Conservation (phyloP, 352 stramenopile species). For the Pythium dissotocum region DNA sequence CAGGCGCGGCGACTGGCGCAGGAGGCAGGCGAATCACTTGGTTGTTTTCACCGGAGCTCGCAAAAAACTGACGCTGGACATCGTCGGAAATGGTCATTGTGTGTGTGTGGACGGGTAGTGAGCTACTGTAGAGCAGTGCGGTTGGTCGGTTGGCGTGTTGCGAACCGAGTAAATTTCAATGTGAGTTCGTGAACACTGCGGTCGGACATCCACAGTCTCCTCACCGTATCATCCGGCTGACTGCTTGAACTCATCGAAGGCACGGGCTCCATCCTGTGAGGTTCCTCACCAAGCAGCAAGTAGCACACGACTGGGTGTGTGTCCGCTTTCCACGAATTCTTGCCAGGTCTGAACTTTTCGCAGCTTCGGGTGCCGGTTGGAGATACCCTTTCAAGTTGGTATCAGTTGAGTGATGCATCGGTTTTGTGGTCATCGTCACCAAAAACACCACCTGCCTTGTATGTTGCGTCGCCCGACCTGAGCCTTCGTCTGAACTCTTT, state of each 20-base stretch:
- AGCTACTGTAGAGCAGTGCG: no score
- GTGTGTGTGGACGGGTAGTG: neutral
- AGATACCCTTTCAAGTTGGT: neutral
- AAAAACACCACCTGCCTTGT: neutral
- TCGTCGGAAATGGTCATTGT: slow-evolving; percentile 9
- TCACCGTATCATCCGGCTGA: neutral
- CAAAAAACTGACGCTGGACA: slow-evolving; percentile 22
- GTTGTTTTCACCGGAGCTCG: slow-evolving; percentile 2
- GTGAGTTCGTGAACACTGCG: neutral
- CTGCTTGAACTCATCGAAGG: neutral
- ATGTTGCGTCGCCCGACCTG: neutral
- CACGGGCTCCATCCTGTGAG: neutral
- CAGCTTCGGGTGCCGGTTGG: neutral
- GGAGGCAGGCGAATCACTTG: slow-evolving; percentile 21
- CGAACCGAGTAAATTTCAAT: neutral
- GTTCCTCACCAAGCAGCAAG: neutral
- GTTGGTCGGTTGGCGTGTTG: neutral
- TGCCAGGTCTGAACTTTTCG: neutral
- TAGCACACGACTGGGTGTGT: neutral
- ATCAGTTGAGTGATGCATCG: neutral
- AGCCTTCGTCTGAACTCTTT: neutral
- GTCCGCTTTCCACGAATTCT: neutral
- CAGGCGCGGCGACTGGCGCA: neutral
- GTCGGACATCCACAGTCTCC: neutral
- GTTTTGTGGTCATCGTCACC: neutral